Evolutionary conservation across 441 rosid genomes (phyloP).

Genomic region (Eutrema salsugineum): DNA sequence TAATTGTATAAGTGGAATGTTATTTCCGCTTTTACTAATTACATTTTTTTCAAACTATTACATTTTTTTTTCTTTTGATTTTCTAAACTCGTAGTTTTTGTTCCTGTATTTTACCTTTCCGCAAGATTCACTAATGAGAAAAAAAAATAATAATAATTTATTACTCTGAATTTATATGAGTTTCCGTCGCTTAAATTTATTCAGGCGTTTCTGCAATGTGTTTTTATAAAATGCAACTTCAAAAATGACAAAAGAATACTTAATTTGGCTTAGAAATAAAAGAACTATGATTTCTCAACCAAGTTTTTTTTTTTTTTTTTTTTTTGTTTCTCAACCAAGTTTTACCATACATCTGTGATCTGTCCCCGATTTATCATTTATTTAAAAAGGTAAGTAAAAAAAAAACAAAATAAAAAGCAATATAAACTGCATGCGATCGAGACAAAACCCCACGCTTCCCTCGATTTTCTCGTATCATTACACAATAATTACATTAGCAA

Average conservation of each 20-base stretch:
- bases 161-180: neutral
- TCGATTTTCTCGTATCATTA: constrained; percentile 30
- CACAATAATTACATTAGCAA: constrained; percentile 21
- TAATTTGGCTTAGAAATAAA: neutral
- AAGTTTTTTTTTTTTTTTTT: too few species aligned
- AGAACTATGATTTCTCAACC: neutral
- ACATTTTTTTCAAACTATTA: neutral
- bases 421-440: constrained; percentile 23
- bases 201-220: neutral
- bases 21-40: neutral
- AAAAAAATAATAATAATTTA: neutral
- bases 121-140: neutral
- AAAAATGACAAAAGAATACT: neutral
- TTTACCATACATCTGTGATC: neutral
- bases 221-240: neutral
- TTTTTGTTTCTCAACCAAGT: neutral
- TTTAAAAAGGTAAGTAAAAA: neutral
- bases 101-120: neutral
- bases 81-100: neutral
- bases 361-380: neutral
- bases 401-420: constrained; percentile 5
- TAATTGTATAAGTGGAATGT: neutral
- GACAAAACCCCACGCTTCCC: constrained; percentile 33
- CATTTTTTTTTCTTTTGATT: too few species aligned
- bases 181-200: neutral